Conservation (phyloP, 83 land plant genomes). For the Diphasiastrum complanatum region DNA sequence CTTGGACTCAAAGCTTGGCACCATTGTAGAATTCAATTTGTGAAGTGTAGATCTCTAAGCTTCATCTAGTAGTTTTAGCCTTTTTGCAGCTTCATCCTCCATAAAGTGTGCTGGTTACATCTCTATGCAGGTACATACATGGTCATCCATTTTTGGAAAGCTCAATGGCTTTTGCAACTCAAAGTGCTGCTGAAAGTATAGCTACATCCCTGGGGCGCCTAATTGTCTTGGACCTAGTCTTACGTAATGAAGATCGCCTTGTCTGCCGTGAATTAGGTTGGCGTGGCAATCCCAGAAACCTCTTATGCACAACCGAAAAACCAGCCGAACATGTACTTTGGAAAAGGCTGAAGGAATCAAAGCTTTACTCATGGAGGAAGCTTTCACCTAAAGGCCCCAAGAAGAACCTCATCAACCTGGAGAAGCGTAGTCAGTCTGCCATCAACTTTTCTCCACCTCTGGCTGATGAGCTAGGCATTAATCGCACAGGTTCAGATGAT, state of each 20-base stretch:
- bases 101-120: too few relatives aligned
- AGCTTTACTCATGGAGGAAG: conserved; percentile 17
- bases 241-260: conserved; percentile 93
- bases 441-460: too few relatives aligned
- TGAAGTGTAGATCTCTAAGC: too few relatives aligned
- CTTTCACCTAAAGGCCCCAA: too few relatives aligned
- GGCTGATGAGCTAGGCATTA: too few relatives aligned
- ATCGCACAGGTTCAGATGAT: too few relatives aligned
- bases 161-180: conserved; percentile 53
- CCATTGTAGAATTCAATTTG: too few relatives aligned
- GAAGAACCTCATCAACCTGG: too few relatives aligned
- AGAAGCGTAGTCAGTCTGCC: too few relatives aligned
- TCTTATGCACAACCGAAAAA: conserved; percentile 52
- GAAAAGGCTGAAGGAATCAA: not conserved
- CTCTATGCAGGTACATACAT: conserved; percentile 62
- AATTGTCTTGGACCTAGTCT: conserved; percentile 76
- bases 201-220: conserved; percentile 72
- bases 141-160: conserved; percentile 71
- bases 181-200: conserved; percentile 46
- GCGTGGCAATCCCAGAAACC: conserved; percentile 90
- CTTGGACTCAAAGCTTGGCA: too few relatives aligned
- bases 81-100: too few relatives aligned
- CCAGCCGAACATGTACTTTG: conserved; percentile 18
- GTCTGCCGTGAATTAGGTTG: conserved; percentile 79
- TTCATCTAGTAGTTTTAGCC: too few relatives aligned